Base-by-base conservation (phyloP, 83 land plant species). In the Isoetes engelmannii region DNA sequence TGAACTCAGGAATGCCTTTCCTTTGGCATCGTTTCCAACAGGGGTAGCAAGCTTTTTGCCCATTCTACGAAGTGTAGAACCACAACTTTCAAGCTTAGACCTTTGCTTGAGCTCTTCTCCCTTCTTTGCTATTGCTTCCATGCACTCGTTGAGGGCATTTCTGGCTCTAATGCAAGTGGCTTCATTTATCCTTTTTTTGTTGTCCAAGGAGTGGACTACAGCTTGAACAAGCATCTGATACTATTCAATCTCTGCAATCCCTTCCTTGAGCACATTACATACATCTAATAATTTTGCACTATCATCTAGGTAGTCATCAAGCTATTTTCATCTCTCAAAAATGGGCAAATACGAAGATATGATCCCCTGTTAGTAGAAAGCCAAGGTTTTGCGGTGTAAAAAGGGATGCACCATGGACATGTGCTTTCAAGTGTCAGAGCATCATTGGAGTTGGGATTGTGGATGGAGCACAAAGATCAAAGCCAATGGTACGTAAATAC, bases 321-420 rank as follows among this genome's bases (percentile, higher is more conserved):
- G 76, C 94, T 90, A 89, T 84, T 84, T 60, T 87, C 81, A 61
- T 89, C 90, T 86, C 94, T 84, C 41, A 47, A 74, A 65, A 6
- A 83, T 77, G 58, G 90, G 81, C n/a, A 82, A 77, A 51, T n/a
- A n/a, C n/a, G n/a, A n/a, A n/a, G n/a, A n/a, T n/a, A n/a, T n/a
- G n/a, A n/a, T n/a, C n/a, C n/a, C n/a, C n/a, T n/a, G n/a, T n/a
- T n/a, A n/a, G n/a, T n/a, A n/a, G n/a, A n/a, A n/a, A n/a, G n/a
- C n/a, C n/a, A n/a, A n/a, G n/a, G n/a, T n/a, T n/a, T n/a, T n/a
- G n/a, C n/a, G n/a, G n/a, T n/a, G n/a, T n/a, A n/a, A n/a, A n/a
- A n/a, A n/a, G n/a, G n/a, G n/a, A n/a, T n/a, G n/a, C n/a, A n/a
- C n/a, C n/a, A n/a, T n/a, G n/a, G n/a, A n/a, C n/a, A n/a, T n/a